Evolutionary conservation across 2,329 filamentous ascomycete species (phyloP), one percentile per base, ranked within the genome.

Genomic region (Lecanicillium sp.): DNA sequence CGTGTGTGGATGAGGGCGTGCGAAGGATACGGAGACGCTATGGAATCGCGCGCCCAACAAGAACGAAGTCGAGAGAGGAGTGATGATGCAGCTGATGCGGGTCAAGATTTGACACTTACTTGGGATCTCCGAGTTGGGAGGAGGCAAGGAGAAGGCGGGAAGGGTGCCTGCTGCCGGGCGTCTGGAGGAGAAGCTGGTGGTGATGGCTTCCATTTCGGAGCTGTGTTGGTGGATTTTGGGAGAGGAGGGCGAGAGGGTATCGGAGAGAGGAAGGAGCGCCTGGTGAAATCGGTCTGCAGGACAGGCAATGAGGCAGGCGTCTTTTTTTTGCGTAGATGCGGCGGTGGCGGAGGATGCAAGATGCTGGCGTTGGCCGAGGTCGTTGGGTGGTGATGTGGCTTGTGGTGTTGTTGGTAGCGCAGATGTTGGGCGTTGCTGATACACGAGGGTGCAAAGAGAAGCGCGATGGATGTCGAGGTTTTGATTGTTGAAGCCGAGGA

Each of bases 61-160:
- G 27, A 30, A 8, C 8, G 8, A 30, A 35, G 17, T 35, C n/a
- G n/a, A n/a, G n/a, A n/a, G n/a, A n/a, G n/a, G n/a, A n/a, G n/a
- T n/a, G n/a, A n/a, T n/a, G n/a, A n/a, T n/a, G n/a, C n/a, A n/a
- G n/a, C n/a, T n/a, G n/a, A n/a, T n/a, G n/a, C n/a, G n/a, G n/a
- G n/a, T n/a, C n/a, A 23, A 54, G 39, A 49, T 41, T 20, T 49
- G 39, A 44, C 44, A 49, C 63, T 61, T 63, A 65, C 64, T 66
- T 62, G 64, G 62, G 55, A 65, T 56, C 51, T 67, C 64, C 51
- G 62, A 50, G 41, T 58, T 64, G 20, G 64, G 64, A 38, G 63
- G 63, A 46, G 64, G 64, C 27, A 67, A 60, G 51, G 62, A 60
- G 48, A 66, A 66, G 32, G 63, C 52, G n/a, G 63, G 64, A 46